Base-by-base conservation (phyloP, 164 flowering plant species). In the Chimonanthus salicifolius region DNA sequence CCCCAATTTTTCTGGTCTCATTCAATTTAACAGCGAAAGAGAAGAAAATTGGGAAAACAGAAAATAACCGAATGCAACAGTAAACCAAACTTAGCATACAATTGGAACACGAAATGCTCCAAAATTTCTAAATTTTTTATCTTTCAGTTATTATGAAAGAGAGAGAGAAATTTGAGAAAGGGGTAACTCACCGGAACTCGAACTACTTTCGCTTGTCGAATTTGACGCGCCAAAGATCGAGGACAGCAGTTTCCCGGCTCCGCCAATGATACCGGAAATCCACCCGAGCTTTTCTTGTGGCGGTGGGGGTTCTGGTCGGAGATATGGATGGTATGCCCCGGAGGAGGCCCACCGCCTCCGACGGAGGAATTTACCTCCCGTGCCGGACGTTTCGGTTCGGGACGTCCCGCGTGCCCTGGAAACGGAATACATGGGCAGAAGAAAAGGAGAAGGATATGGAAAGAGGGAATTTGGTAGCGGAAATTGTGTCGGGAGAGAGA, bases 291-390 rank as follows among this genome's bases (percentile, higher is more conserved):
- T 82, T 72, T 73, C 47, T 2, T 62, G 49, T 7, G 49, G 48
- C 54, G 74, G 62, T 8, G 72, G 44, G 49, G 64, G 20, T 11
- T 49, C 15, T 6, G 89, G 88, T 0, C 92, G 83, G 20, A 81
- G 82, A 54, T 88, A 88, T 0, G 89, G 92, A 64, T 86, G 82
- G 6, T 64, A 21, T 21, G 76, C 13, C 0, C 54, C 58, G 0
- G 76, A 62, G 2, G 71, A 5, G 16, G 58, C 58, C 13, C 13
- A 51, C 67, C 87, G 82, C 71, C 87, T 74, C 54, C 82, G 63
- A 0, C 87, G 83, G 7, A 81, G 67, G 7, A 88, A 77, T 70
- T 88, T 88, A n/a, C 92, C 90, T 1, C 92, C 92, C 47, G 89
- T 83, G 11, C 60, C 60, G 33, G 33, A 33, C 60, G 60, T 54